Conservation (phyloP, 176 grass and related monocot species). For the Miscanthus lutarioriparius region DNA sequence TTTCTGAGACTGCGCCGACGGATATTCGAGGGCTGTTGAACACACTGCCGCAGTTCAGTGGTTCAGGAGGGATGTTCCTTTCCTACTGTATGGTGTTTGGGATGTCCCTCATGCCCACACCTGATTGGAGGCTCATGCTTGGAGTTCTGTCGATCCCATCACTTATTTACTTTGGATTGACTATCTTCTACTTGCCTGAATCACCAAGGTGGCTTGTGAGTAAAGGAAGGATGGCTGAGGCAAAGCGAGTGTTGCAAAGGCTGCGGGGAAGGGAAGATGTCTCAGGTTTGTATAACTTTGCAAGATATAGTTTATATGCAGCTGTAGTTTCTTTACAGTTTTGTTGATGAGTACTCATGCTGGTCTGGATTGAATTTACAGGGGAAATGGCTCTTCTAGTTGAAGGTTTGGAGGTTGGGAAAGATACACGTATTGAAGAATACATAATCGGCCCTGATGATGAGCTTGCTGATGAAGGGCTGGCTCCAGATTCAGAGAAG, state of each 20-base stretch:
- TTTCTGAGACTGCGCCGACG: conserved; percentile 93
- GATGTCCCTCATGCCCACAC: conserved; percentile 74
- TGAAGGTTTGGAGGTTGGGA: conserved; percentile 79
- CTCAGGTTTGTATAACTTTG: conserved; percentile 62
- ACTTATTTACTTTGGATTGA: conserved; percentile 75
- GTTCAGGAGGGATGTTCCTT: conserved; percentile 92
- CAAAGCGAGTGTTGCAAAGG: conserved; percentile 69
- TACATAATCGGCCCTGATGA: conserved; percentile 93
- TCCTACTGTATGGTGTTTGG: conserved; percentile 98
- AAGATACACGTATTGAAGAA: conserved; percentile 79
- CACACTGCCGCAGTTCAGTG: conserved; percentile 89
- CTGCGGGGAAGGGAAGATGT: conserved; percentile 88
- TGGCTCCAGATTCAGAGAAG: conserved; percentile 60
- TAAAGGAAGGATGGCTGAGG: conserved; percentile 88
- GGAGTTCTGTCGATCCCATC: conserved; percentile 92
- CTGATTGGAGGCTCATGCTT: conserved; percentile 95
- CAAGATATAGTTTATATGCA: background rate
- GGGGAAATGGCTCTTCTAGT: conserved; percentile 98
- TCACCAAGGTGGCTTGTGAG: conserved; percentile 98
- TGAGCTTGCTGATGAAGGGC: conserved; percentile 53
- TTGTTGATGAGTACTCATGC: conserved; percentile 4
- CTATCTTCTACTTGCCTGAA: conserved; percentile 94
- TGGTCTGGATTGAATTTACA: conserved; percentile 42
- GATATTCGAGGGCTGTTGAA: conserved; percentile 88
- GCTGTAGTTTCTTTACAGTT: background rate